phyloP scores from a whole-genome alignment of 371 early-diverging fungal genomes.

The Mucor irregularis region DNA sequence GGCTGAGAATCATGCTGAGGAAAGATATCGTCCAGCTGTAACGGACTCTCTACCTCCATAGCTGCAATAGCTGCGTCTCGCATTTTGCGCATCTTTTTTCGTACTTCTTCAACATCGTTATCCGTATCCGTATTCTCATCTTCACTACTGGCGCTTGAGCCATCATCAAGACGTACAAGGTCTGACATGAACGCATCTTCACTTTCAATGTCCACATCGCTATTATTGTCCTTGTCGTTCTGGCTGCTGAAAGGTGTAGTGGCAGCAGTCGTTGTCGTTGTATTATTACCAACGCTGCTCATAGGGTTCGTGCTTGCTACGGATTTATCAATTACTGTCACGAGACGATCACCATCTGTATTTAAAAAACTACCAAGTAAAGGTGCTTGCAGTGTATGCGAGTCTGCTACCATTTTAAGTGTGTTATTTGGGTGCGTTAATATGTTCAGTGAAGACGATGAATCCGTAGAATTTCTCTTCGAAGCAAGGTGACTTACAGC shows the following conservation, averaged over 20 bases:
- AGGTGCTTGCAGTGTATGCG: not conserved
- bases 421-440: conserved; percentile 31
- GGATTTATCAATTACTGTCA: not conserved
- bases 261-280: not conserved
- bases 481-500: conserved; percentile 14
- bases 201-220: conserved; percentile 32
- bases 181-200: conserved; percentile 15
- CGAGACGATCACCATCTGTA: not conserved
- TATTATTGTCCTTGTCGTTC: conserved; percentile 15
- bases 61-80: not conserved
- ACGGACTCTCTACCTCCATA: not conserved
- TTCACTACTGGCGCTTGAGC: not conserved
- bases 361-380: not conserved
- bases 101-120: conserved; percentile 36
- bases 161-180: no score
- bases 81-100: not conserved
- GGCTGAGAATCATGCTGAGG: not conserved
- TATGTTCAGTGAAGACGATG: conserved; percentile 34
- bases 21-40: not conserved
- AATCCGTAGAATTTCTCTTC: conserved; percentile 11
- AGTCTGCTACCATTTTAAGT: conserved; percentile 29
- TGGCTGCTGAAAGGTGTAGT: not conserved
- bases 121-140: not conserved
- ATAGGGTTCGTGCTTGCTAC: no score
- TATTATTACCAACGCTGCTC: not conserved